Evolutionary conservation across 768 basidiomycete species (phyloP).

Genomic region (Boletus reticuloceps): DNA sequence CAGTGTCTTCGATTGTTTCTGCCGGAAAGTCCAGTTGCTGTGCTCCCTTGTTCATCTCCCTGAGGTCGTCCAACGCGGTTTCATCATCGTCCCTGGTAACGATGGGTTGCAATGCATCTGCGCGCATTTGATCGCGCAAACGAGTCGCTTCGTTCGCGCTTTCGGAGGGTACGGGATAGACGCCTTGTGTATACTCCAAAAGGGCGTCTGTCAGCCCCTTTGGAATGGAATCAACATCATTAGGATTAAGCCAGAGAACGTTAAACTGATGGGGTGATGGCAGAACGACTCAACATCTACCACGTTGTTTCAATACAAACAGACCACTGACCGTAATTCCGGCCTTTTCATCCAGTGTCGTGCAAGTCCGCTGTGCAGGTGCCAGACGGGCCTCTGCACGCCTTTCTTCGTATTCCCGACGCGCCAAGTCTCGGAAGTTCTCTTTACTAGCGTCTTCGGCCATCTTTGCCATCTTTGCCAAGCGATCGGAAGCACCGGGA

Average conservation of each 20-base stretch:
- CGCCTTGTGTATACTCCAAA: conserved; percentile 34
- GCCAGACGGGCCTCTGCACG: conserved; percentile 69
- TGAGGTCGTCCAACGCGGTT: conserved; percentile 23
- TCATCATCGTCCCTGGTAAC: conserved; percentile 36
- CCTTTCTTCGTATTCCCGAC: conserved; percentile 72
- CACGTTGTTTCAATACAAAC: not conserved
- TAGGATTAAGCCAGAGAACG: conserved; percentile 74
- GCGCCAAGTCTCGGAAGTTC: conserved; percentile 67
- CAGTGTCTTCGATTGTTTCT: conserved; percentile 64
- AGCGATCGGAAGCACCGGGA: conserved; percentile 57
- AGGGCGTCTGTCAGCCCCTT: conserved; percentile 60
- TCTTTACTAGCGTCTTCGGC: conserved; percentile 51
- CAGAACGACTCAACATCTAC: conserved; percentile 7
- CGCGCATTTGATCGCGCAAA: conserved; percentile 72
- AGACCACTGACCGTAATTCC: conserved; percentile 46
- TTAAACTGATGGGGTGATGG: conserved; percentile 59
- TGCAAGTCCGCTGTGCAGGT: conserved; percentile 73
- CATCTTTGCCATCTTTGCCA: conserved; percentile 70
- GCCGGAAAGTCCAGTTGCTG: conserved; percentile 40
- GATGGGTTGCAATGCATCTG: conserved; percentile 60
- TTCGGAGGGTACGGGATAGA: conserved; percentile 6
- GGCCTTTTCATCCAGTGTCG: conserved; percentile 69
- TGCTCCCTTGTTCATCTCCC: conserved; percentile 16
- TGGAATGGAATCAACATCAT: conserved; percentile 63
- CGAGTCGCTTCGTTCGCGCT: conserved; percentile 36